Evolutionary conservation across 495 filamentous ascomycete species (phyloP), one percentile per base, ranked within the genome.

Genomic region (Annulohypoxylon nitens): DNA sequence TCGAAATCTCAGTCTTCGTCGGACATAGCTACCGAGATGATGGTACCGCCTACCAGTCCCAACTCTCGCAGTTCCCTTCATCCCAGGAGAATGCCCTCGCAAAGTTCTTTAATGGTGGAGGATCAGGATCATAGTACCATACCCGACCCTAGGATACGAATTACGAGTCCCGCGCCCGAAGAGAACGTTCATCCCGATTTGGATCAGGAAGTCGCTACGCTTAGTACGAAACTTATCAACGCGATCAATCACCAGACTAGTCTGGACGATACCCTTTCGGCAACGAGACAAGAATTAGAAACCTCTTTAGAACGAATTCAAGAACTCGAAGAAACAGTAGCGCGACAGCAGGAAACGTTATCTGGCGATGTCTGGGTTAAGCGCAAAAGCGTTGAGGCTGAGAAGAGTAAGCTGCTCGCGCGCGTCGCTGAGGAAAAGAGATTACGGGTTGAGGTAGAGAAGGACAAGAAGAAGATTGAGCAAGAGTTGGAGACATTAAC

Each of bases 241-340:
- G 95, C 96, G 60, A 98, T 99, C 81, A 99, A 99, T 78, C 93
- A 96, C 77, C 97, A 98, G 83, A 98, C 96, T 4, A 92, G 86
- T 33, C 85, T 99, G 30, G 96, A 99, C 76, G 96, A 99, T 76
- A 92, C 88, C 34, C 86, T 99, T 53, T 90, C 92, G 59, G 90
- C 86, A 25, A 93, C 95, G 25, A 88, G 93, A 16, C 90, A 95
- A 78, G 93, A 97, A 75, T 78, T 99, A 59, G 94, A 97, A 58
- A 77, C 86, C n/a, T 88, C 94, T 4, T 87, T 86, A 65, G 87
- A 90, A 55, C 88, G 85, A 79, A 83, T 97, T 51, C 86, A 83
- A 61, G 83, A 90, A 54, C 81, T 97, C 39, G 92, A 97, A 80
- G 81, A 82, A 8, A 84, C 78, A 50, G 78, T 83, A 45, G 80